Evolutionary conservation across 2,329 filamentous ascomycete genomes (phyloP), one percentile per base, ranked within the genome.

Genomic region (Neonectria magnoliae): DNA sequence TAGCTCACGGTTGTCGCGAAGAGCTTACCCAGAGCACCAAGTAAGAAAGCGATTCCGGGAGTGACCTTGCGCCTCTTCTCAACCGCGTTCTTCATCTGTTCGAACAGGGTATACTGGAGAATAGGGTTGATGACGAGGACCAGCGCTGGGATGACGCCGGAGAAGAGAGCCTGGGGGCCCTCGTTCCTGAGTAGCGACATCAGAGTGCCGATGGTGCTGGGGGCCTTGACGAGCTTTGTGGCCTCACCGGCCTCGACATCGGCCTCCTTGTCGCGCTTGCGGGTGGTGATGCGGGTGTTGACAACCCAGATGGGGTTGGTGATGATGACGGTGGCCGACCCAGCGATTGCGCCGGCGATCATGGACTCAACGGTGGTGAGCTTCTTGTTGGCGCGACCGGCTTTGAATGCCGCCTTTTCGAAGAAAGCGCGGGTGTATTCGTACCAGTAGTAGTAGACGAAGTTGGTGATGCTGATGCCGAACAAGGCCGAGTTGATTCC

Each of bases 401-500:
- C 85, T 74, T 88, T 90, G 62, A 86, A 79, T 50, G 94, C 93
- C 10, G 93, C 92, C 69, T 86, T 85, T 78, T 93, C 93, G 82
- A 98, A 98, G 77, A 91, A 91, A 55, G 91, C 87, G 64, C 94
- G 90, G 68, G 94, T 96, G 93, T 93, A 99, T 83, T 99, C 96
- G 81, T 98, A 99, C 95, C 93, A 99, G 86, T 98, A 99, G 84
- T 99, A 99, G 86, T 99, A 99, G 52, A 99, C 95, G 78, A 99
- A 99, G 85, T 99, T 99, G 74, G 96, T 99, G 73, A 99, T 91
- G 80, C 92, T 96, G 84, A 99, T 98, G 79, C 96, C 96, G 80
- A 99, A 98, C 50, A 99, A 86, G 56, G 96, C 96, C 67, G 93
- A 97, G 80, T 97, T 93, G 64, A 99, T 88, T 45, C 96, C 96